Base-by-base conservation (phyloP, 805 yeast species). In the Saccharomycopsis sp. region DNA sequence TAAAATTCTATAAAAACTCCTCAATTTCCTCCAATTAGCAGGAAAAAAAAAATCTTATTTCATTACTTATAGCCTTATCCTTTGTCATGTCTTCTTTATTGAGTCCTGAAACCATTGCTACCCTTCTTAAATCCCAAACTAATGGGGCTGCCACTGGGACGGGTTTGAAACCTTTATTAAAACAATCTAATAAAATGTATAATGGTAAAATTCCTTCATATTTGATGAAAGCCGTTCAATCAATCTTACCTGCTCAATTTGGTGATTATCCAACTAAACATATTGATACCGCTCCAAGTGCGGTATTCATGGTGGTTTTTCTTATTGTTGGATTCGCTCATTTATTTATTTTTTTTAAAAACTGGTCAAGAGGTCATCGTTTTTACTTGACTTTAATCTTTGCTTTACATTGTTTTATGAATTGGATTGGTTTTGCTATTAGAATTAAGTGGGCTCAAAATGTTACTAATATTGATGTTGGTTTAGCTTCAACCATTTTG, bases 211-310 rank as follows among this genome's bases (percentile, higher is more conserved):
- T 72, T 21, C 81, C 83, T 1, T 41, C 33, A 3, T 51, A 48
- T 3, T 55, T 75, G 39, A 44, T 61, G 4, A 53, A 57, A 2
- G 45, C 46, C 1, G 37, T 42, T 13, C 37, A 31, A 23, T 12
- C 8, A 8, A 45, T 53, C 25, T 79, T 74, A 52, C 66, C 62
- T 39, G 60, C 73, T 5, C 55, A 76, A 31, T 79, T 78, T 59
- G 88, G 88, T 8, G 72, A 72, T 5, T 81, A 78, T 51, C 84
- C 86, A 2, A 33, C 25, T 30, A 34, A 34, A 18, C 55, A 51
- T 12, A n/a, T n/a, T n/a, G 89, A 81, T 56, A 54, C 64, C 10
- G 84, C 74, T 1, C 87, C 87, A 2, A 61, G 70, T 41, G 72
- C 73, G 2, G 55, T 80, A 0, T 78, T 79, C 48, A 53, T 67